These are phyloP conservation scores for Asclepias syriaca DNA, from an alignment of 257 asterid genomes.

Conservation along the genomic window DNA sequence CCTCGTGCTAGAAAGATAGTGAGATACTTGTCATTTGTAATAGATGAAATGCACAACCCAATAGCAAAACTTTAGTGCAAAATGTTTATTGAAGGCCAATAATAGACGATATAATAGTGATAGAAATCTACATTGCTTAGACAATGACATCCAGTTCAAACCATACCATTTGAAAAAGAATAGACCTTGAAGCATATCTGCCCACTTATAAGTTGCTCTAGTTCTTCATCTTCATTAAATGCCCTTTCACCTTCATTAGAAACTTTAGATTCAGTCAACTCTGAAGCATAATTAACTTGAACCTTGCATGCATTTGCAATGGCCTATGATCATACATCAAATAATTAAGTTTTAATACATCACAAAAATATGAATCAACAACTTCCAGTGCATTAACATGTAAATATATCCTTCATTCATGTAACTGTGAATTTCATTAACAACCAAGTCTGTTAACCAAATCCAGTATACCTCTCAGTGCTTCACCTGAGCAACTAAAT, in stretches of 20 bases:
- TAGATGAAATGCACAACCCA: background rate
- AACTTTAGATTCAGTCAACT: slow-evolving; percentile 62
- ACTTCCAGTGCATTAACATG: too few relatives aligned
- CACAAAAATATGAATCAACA: too few relatives aligned
- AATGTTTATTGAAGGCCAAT: background rate
- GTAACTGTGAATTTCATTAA: too few relatives aligned
- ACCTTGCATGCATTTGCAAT: slow-evolving; percentile 81
- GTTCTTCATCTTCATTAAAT: slow-evolving; percentile 73
- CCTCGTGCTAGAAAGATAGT: background rate
- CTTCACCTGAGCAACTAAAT: too few relatives aligned
- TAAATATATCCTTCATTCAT: too few relatives aligned
- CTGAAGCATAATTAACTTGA: slow-evolving; percentile 47
- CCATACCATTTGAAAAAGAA: slow-evolving; percentile 79
- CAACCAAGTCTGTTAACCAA: too few relatives aligned
- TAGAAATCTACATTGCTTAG: slow-evolving; percentile 1
- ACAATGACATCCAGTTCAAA: slow-evolving; percentile 13
- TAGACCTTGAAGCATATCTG: slow-evolving; percentile 83
- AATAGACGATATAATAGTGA: background rate
- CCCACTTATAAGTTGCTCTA: slow-evolving; percentile 77
- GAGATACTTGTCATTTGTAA: background rate
- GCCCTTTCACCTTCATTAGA: slow-evolving; percentile 52
- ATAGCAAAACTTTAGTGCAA: background rate
- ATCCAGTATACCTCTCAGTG: too few relatives aligned
- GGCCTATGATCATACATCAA: slow-evolving; percentile 40
- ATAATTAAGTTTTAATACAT: background rate